A percentile compares a stretch with the other conserved stretches of the same genome.
Conservation (phyloP, 2,329 filamentous ascomycete genomes). For the Fusarium torreyae region DNA sequence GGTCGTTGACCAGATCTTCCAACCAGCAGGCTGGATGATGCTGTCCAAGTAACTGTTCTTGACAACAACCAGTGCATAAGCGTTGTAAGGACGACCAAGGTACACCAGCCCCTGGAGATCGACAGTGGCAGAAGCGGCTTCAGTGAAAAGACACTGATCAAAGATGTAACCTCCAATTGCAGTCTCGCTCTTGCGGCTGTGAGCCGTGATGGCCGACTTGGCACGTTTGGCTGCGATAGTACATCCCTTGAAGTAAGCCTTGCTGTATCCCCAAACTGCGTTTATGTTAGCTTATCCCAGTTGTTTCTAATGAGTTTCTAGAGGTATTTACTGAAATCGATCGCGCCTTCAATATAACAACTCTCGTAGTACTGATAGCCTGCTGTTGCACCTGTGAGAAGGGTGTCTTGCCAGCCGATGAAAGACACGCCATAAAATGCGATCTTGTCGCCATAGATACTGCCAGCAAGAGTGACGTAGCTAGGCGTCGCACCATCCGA, state of each 20-base stretch:
- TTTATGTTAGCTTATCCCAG: too few relatives aligned
- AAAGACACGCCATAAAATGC: constrained; percentile 57
- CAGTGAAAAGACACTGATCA: constrained; percentile 57
- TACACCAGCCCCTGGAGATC: constrained; percentile 57
- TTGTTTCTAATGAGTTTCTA: too few relatives aligned
- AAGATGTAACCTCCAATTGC: constrained; percentile 59
- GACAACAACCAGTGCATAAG: constrained; percentile 62
- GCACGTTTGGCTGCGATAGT: constrained; percentile 39
- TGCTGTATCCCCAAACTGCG: constrained; percentile 45
- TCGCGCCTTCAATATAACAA: constrained; percentile 38
- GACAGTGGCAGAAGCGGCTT: constrained; percentile 39
- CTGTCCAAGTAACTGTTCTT: constrained; percentile 63
- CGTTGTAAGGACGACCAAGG: constrained; percentile 63
- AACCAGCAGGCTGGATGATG: constrained; percentile 44
- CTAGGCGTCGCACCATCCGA: constrained; percentile 28
- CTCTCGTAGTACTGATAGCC: constrained; percentile 45
- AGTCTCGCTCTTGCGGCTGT: constrained; percentile 46
- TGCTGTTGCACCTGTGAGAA: constrained; percentile 36
- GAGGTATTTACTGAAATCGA: constrained; percentile 24
- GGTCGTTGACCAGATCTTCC: constrained; percentile 68
- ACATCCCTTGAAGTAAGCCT: constrained; percentile 46
- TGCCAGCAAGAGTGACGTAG: constrained; percentile 44
- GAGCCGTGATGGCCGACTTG: constrained; percentile 47
- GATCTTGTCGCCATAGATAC: constrained; percentile 56
- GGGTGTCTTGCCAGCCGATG: constrained; percentile 40